Base-by-base conservation (phyloP, 495 filamentous ascomycete species). In the Choiromyces venosus region DNA sequence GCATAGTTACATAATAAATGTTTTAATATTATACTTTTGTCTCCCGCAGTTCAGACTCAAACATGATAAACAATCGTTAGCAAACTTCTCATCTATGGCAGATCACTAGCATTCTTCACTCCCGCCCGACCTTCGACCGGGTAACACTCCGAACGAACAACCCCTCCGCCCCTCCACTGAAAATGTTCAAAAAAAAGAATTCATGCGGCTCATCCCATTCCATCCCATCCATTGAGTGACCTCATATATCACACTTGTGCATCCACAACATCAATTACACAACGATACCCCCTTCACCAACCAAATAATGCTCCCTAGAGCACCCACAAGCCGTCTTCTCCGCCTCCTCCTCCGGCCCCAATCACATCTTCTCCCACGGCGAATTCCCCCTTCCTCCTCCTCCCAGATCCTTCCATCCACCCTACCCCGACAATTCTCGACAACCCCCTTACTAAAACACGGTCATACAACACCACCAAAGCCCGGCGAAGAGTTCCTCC, bases 401-500 rank as follows among this genome's bases (percentile, higher is more conserved):
- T 25, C 19, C 10, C 52, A n/a, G 10, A 61, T 61, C 1, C 52
- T 61, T 9, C 25, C 52, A 9, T 29, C 52, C 25, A 61, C 6
- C 25, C 52, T 29, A n/a, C 1, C 25, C n/a, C 87, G 91, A 73
- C 81, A 81, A 71, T 93, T 98, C 82, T 91, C 92, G 61, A 87
- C 85, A 25, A 88, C 92, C 1, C 80, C 88, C 66, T 82, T 83
- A 37, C 82, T 82, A 25, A 83, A 81, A 44, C 94, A 99, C 81
- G 93, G 91, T 38, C 92, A 97, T 78, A 84, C 96, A 77, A 88
- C 87, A 65, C 87, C 92, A 37, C 94, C 95, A 2, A 94, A 92
- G 83, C 88, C 93, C 3, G 95, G 95, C n/a, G 92, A 97, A 86
- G 95, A 97, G 93, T 96, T 86, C 81, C 90, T 82, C 19, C 37